Evolutionary conservation across 176 grass and related monocot genomes (phyloP), one percentile per base, ranked within the genome.

Genomic region (Chloris gayana): DNA sequence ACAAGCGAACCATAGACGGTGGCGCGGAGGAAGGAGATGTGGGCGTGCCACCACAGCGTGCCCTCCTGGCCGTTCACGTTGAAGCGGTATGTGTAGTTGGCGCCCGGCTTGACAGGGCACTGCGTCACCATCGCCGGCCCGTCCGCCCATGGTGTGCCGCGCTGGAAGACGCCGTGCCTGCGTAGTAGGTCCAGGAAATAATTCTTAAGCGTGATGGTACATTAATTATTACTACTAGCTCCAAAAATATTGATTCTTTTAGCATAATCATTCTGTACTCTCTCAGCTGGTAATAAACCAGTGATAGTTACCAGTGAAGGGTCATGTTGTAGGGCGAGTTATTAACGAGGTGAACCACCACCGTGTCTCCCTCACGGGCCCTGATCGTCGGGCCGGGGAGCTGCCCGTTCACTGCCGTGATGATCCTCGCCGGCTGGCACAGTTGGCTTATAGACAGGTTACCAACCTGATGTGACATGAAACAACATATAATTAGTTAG

Each of bases 41-140:
- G 93, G 0, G 90, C 90, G 83, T 95, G 93, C 93, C 93, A 95
- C 93, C 93, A 95, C 68, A 95, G 75, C 24, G 93, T 95, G 71
- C 93, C 87, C 49, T 90, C 87, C 58, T 95, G 89, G 5, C 76
- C 85, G 26, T 54, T 85, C 18, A 89, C 18, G 25, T 73, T 64
- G 79, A 90, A 82, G 0, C 17, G 45, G 62, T 87, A 88, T 0
- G 82, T 92, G 64, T 92, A 92, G 32, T 37, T 86, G 26, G 38
- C 60, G 8, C 89, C 87, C 0, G 89, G 79, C 6, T 67, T 51
- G 1, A 95, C 80, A 0, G 89, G 89, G 71, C 93, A 95, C 49
- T 95, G 93, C 14, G 93, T 86, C 60, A 95, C 72, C 93, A 90
- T 95, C 0, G 67, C 26, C 24, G 93, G 89, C 0, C 93, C 93